Conservation (phyloP, 345 rosid genomes). For the Raphanus sativus region DNA sequence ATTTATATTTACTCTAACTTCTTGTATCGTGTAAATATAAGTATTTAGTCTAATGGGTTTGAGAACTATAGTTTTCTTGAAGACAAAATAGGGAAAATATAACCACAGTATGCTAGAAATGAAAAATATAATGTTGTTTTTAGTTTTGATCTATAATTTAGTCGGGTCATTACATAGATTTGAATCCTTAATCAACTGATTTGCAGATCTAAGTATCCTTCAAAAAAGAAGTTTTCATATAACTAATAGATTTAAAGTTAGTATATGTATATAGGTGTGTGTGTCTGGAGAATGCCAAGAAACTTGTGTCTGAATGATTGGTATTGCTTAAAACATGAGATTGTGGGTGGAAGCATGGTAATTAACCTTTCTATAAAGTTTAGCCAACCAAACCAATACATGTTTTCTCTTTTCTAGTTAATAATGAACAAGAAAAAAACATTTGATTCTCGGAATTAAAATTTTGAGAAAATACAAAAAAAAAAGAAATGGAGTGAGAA, state of each 20-base stretch:
- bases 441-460: not conserved
- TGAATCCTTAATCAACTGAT: not conserved
- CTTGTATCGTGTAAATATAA: not conserved
- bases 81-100: not conserved
- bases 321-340: constrained; percentile 14
- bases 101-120: not conserved
- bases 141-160: constrained; percentile 1
- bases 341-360: constrained; percentile 28
- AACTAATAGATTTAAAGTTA: not conserved
- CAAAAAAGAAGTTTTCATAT: not conserved
- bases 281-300: constrained; percentile 9
- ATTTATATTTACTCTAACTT: not conserved
- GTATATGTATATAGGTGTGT: not conserved
- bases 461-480: not conserved
- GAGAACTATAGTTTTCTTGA: not conserved
- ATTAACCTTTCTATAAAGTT: constrained; percentile 34
- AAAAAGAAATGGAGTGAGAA: not conserved
- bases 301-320: constrained; percentile 20
- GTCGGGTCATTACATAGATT: not conserved
- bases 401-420: constrained; percentile 15
- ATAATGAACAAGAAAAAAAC: not conserved
- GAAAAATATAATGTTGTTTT: not conserved
- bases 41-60: not conserved
- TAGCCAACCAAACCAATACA: constrained; percentile 23
- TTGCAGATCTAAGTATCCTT: not conserved